Evolutionary conservation across 2,329 filamentous ascomycete genomes (phyloP), one percentile per base, ranked within the genome.

Genomic region (Sclerotiophoma versabilis): DNA sequence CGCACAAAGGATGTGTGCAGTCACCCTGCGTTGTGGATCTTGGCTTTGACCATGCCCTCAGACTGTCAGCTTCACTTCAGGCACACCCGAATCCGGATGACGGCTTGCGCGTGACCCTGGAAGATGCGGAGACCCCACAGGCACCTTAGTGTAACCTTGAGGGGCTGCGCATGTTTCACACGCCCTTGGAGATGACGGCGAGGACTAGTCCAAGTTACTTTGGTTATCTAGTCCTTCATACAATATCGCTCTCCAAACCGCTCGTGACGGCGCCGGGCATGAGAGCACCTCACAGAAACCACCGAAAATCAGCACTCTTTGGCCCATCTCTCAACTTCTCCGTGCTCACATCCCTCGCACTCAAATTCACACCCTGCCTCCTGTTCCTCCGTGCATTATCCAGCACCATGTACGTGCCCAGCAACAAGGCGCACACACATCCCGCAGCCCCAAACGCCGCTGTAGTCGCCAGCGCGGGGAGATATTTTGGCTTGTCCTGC

Each of bases 401-500:
- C 27, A 81, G 69, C 33, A 83, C 76, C 87, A 90, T 91, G 64
- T 81, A 91, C 0, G 75, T 46, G 0, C 87, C 88, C 41, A 90
- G 68, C n/a, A 76, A 54, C 4, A 80, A 73, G 0, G 87, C 83
- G 46, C 87, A 70, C 1, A 84, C 54, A 20, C 82, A 80, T 0
- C 88, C 88, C 0, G 75, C 75, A 0, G 81, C 87, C 0, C 87
- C 87, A 76, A 88, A 88, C 2, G 80, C 81, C 0, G 85, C 86
- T 2, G 84, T 88, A 0, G 86, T 88, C 30, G 85, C 82, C 34
- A 90, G 72, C 0, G 88, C 88, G 0, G 87, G 86, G 48, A 84
- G 78, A 65, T 90, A 91, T 63, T 87, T 84, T 0, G 87, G 88
- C 9, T 81, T 82, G 65, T 89, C 86, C 62, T 86, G 74, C 32